Conservation (phyloP, 225 moss, liverwort and hornwort genomes). For the Pleurozium schreberi region DNA sequence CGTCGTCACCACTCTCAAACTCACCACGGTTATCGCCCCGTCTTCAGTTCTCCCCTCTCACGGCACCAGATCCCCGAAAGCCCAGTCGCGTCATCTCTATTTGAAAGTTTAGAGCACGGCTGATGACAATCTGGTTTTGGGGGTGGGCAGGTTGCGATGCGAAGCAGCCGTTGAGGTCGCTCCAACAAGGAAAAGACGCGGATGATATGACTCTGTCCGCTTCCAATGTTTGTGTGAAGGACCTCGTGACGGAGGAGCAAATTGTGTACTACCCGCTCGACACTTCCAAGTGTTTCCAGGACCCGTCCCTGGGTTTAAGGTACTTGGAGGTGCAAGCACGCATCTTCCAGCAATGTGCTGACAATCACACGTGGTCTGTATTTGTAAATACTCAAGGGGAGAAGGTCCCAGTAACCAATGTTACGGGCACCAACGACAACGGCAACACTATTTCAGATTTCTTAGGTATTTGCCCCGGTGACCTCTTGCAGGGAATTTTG, state of each 20-base stretch:
- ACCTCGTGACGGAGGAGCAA: not conserved
- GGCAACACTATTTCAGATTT: not conserved
- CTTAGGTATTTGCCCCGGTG: not conserved
- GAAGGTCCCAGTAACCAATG: not conserved
- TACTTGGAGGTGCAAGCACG: conserved; percentile 28
- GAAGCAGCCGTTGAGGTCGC: not conserved
- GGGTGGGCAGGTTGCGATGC: conserved; percentile 15
- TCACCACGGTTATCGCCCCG: not conserved
- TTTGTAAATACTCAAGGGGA: conserved; percentile 17
- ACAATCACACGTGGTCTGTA: conserved; percentile 23
- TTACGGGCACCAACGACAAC: not conserved
- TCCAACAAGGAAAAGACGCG: not conserved
- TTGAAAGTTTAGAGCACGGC: not conserved
- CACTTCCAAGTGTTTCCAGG: conserved; percentile 14
- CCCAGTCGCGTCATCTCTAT: not conserved
- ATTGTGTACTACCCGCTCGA: conserved; percentile 19
- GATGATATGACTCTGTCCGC: conserved; percentile 4
- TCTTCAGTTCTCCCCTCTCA: no score
- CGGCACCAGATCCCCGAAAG: not conserved
- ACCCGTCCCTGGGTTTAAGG: not conserved
- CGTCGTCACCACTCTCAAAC: not conserved
- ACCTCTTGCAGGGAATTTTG: not conserved
- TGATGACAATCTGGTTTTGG: not conserved
- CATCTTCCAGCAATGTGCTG: conserved; percentile 13
- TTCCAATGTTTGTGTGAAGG: conserved; percentile 20